These are phyloP conservation scores for Penicillium hesseltinei DNA, from an alignment of 2,329 filamentous ascomycete genomes.

Conservation along the genomic window DNA sequence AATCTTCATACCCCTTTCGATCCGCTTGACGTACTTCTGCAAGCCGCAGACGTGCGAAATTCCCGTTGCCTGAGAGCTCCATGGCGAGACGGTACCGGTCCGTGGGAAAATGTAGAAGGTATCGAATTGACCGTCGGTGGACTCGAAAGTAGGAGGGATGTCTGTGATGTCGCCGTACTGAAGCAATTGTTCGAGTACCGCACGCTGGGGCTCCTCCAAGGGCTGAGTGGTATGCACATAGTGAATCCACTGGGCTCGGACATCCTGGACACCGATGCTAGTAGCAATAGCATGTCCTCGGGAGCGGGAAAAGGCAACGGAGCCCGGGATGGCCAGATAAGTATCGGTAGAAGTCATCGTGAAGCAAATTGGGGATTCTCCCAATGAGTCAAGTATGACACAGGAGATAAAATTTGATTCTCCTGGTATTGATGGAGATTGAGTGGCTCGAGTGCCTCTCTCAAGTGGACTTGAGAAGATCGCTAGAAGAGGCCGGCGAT, in stretches of 20 bases:
- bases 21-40: conserved; percentile 66
- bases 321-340: conserved; percentile 41
- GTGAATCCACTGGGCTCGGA: conserved; percentile 55
- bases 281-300: conserved; percentile 44
- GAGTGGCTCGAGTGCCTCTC: conserved; percentile 26
- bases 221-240: conserved; percentile 61
- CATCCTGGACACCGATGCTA: conserved; percentile 43
- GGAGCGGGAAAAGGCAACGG: conserved; percentile 48
- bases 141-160: conserved; percentile 42
- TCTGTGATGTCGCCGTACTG: conserved; percentile 59
- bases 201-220: conserved; percentile 48
- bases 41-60: conserved; percentile 91
- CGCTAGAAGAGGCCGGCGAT: conserved; percentile 23
- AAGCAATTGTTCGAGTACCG: conserved; percentile 58
- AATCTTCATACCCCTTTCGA: conserved; percentile 83
- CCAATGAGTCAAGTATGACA: conserved; percentile 11
- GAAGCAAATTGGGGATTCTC: conserved; percentile 12
- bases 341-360: conserved; percentile 37
- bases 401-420: conserved; percentile 10
- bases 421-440: conserved; percentile 21
- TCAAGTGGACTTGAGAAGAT: conserved; percentile 25
- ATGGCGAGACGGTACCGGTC: conserved; percentile 81
- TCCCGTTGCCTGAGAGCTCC: conserved; percentile 94
- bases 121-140: conserved; percentile 52
- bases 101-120: conserved; percentile 75